phyloP scores from a whole-genome alignment of 257 asterid species.

The Echium plantagineum region DNA sequence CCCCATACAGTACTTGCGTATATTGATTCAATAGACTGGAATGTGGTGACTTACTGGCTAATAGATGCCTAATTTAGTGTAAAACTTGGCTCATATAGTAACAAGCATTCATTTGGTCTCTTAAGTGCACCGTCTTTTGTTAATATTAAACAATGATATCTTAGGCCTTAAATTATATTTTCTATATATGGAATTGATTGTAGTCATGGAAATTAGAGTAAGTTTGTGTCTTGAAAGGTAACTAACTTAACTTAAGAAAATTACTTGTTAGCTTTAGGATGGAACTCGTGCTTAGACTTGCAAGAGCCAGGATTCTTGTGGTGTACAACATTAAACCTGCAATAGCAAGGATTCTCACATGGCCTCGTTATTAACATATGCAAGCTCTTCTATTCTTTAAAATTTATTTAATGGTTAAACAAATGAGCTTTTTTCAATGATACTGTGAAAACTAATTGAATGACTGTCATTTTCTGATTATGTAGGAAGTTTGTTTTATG shows the following conservation, averaged over 20 bases:
- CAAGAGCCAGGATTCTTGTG: neutral
- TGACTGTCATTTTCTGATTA: conserved; percentile 3
- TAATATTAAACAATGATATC: too few relatives aligned
- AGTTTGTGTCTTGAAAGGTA: neutral
- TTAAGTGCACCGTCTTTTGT: neutral
- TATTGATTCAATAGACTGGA: neutral
- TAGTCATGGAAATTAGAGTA: neutral
- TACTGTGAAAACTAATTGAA: neutral
- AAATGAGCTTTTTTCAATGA: neutral
- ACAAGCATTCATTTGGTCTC: too few relatives aligned
- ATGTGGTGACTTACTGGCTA: neutral
- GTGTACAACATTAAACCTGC: neutral
- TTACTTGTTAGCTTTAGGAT: neutral
- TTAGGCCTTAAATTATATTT: too few relatives aligned
- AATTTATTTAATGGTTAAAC: neutral
- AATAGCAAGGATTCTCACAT: neutral
- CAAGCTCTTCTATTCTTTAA: neutral
- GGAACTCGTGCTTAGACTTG: too few relatives aligned
- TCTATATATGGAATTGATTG: too few relatives aligned
- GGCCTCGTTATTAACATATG: neutral
- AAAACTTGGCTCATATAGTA: too few relatives aligned
- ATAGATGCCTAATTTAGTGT: too few relatives aligned
- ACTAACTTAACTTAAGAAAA: neutral
- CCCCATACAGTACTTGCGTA: neutral
- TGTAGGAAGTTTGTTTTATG: conserved; percentile 97